Base-by-base conservation (phyloP, 257 asterid species). In the Cynanchum wilfordii region DNA sequence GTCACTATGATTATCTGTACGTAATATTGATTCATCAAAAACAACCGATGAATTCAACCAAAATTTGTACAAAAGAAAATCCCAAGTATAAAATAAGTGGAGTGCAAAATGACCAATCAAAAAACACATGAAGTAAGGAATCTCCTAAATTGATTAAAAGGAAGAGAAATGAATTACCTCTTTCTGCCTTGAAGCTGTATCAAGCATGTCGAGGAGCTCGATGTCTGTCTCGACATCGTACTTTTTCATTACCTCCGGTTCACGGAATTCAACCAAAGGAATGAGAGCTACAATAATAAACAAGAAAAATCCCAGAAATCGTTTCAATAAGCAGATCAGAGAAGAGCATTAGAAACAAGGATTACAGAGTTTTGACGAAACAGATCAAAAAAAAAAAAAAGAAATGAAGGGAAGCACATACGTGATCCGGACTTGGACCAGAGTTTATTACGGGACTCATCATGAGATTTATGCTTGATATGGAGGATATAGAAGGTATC, bases 181-280 rank as follows among this genome's bases (percentile, higher is more conserved):
- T 80, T 91, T 93, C 86, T 92, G 98, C 77, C 96, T 84, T 4
- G 86, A 8, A 56, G 88, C 92, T 50, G 98, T 90, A 71, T 93
- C 98, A 20, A 93, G 97, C 78, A 75, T 75, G 73, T 93, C 98
- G 52, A 93, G 96, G 68, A 93, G 77, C 64, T 93, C 98, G 8
- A 87, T 77, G 78, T 91, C 97, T 45, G 71, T 71, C 40, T 84
- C 72, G 51, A 88, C 76, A 1, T 79, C 91, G 75, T 93, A 89
- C 76, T 89, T 88, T 71, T 87, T 79, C 95, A 93, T 73, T 73
- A 87, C 84, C 33, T 84, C 88, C 5, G 96, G 87, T 69, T 87
- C 90, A 20, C 97, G 93, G 83, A 92, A 92, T 82, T 90, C 98
- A 69, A 1, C 81, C 84, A 90, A 66, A 0, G 98, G 98, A 62